phyloP scores from a whole-genome alignment of 140 eudicot species.

The Bidens hawaiensis region DNA sequence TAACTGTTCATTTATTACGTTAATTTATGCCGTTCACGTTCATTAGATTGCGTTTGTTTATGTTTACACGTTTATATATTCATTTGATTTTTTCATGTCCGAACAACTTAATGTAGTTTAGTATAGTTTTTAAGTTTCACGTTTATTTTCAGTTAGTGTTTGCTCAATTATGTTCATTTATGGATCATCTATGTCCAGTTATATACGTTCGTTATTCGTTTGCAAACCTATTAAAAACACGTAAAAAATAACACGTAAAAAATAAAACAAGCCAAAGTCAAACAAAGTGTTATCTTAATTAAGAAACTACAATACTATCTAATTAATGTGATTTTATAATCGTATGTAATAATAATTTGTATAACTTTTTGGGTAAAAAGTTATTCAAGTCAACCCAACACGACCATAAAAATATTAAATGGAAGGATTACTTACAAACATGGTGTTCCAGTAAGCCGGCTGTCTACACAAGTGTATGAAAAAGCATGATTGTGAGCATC shows the following conservation, averaged over 20 bases:
- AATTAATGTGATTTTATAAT: not conserved
- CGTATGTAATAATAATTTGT: not conserved
- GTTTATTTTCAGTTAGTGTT: too few species aligned
- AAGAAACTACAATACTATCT: not conserved
- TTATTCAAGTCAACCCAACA: not conserved
- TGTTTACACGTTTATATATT: too few species aligned
- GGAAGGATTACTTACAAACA: constrained; percentile 61
- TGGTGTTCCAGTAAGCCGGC: constrained; percentile 92
- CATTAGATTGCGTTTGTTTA: too few species aligned
- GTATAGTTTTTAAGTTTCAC: too few species aligned
- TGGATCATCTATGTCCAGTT: too few species aligned
- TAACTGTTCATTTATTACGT: too few species aligned
- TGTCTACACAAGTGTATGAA: constrained; percentile 87
- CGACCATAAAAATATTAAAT: not conserved
- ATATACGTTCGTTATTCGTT: too few species aligned
- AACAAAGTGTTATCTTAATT: not conserved
- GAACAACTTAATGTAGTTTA: too few species aligned
- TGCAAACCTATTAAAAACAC: too few species aligned
- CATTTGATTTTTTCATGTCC: too few species aligned
- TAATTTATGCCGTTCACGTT: too few species aligned
- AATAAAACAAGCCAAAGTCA: not conserved
- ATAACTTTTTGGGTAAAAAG: not conserved
- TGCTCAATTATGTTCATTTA: too few species aligned
- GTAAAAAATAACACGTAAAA: not conserved
- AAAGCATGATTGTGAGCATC: constrained; percentile 90